Evolutionary conservation across 2,329 filamentous ascomycete genomes (phyloP), one percentile per base, ranked within the genome.

Genomic region (Botryotinia convoluta): DNA sequence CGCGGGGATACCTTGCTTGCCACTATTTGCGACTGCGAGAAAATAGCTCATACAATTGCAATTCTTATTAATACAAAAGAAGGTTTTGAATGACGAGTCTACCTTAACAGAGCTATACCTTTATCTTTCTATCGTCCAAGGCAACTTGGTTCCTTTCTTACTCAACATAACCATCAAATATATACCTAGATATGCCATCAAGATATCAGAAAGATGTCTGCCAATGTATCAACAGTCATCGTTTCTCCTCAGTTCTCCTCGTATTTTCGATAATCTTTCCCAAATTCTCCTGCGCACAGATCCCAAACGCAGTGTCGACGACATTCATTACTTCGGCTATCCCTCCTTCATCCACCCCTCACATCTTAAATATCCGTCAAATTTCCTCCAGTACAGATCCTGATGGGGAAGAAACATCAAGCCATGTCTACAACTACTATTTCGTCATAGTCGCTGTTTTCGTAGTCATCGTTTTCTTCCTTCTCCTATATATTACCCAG

Each of bases 391-490:
- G 72, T 26, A 42, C 54, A 35, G 26, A 60, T 2, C 32, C 74
- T 59, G 35, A 68, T 10, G 57, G 45, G 1, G 37, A 74, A 10
- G 73, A 77, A 26, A 59, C 78, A 61, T 75, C 77, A 44, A 78
- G 84, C 74, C 84, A 86, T 76, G 87, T 87, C 76, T 87, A 89
- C 80, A 84, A 87, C 76, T 89, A 88, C 82, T 84, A 80, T 69
- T 80, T 90, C 65, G 84, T 87, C 39, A 82, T 90, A 20, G 77
- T 88, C 67, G 81, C 84, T 72, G 79, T 87, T 73, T 82, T 85
- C 63, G 79, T 84, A 7, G 73, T 87, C 6, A 65, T 86, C 44
- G 81, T 83, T 62, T 75, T 83, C 37, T 79, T 82, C 22, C 76
- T 83, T 26, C 83, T 85, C 75, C 79, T 87, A 62, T 81, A 87